Base-by-base conservation (phyloP, 129 eudicot genomes). In the Glebionis coronaria region DNA sequence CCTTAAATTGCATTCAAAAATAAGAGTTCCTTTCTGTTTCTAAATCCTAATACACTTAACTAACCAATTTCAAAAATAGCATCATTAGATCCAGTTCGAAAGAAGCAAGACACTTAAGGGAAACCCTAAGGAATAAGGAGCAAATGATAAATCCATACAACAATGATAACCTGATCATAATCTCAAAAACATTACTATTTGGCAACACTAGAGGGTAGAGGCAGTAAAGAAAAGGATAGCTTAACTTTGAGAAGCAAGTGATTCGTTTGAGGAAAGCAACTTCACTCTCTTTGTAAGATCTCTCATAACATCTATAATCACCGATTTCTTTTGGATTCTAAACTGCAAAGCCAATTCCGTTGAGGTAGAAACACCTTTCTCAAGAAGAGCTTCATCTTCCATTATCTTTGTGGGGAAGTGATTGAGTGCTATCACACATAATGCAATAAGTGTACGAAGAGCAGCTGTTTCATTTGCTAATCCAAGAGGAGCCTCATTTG, bases 401-500 rank as follows among this genome's bases (percentile, higher is more conserved):
- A 84, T 86, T 62, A 92, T 80, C 75, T 92, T 86, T 9, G 98
- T 88, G 3, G 98, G 98, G 54, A 92, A 92, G 65, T 86, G 91
- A 44, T 63, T 81, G 0, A 92, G 87, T 14, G 88, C 87, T 35
- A 92, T 85, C 61, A 84, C 86, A 45, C 96, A 92, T 9, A 92
- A 71, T 3, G 95, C 98, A 14, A 92, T 70, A 13, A 90, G 60
- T 40, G 90, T 92, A 40, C 96, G 91, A 54, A 92, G 69, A 74
- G 75, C 86, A n/a, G 82, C 80, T 4, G 74, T 68, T 75, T 92
- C 96, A 18, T 73, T 86, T 63, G 95, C 71, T 75, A 76, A 65
- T 64, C 96, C 98, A 7, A 92, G 79, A 28, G 98, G 95, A 9
- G 95, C 84, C 73, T 85, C 82, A 7, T 62, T 44, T 3, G 88